Evolutionary conservation across 2,329 filamentous ascomycete genomes (phyloP).

Genomic region (Stagonosporopsis cucurbitacearum): DNA sequence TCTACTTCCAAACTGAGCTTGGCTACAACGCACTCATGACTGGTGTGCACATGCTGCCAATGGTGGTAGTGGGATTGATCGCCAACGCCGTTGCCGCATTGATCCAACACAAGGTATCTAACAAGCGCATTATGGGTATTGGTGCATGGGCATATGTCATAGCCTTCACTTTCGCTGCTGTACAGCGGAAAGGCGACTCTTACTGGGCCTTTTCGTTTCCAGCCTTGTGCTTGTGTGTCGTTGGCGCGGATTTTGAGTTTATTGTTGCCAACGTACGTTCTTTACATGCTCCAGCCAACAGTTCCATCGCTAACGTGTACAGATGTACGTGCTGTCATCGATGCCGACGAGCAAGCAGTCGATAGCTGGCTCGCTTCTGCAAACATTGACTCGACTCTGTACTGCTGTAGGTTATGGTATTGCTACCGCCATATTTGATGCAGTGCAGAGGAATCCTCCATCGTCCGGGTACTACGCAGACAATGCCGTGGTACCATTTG

Average conservation of each 20-base stretch:
- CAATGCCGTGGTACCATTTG: conserved; percentile 58
- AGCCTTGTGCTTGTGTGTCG: conserved; percentile 64
- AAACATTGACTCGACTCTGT: conserved; percentile 68
- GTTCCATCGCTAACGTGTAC: not conserved
- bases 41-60: conserved; percentile 69
- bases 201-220: conserved; percentile 74
- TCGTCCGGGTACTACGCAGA: conserved; percentile 51
- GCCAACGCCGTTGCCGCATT: conserved; percentile 69
- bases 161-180: conserved; percentile 61
- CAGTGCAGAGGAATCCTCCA: conserved; percentile 42
- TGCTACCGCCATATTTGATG: conserved; percentile 66
- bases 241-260: conserved; percentile 73
- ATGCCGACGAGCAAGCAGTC: conserved; percentile 69
- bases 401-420: conserved; percentile 67
- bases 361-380: conserved; percentile 71
- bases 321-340: conserved; percentile 74
- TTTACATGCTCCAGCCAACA: not conserved
- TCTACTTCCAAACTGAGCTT: conserved; percentile 68
- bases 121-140: conserved; percentile 66
- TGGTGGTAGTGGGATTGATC: conserved; percentile 67
- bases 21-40: conserved; percentile 62
- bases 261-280: conserved; percentile 69
- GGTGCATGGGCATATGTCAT: conserved; percentile 55
- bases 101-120: conserved; percentile 68
- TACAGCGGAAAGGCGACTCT: conserved; percentile 61